Evolutionary conservation across 1,284 basidiomycete species (phyloP).

Genomic region (Leccinum fallax): DNA sequence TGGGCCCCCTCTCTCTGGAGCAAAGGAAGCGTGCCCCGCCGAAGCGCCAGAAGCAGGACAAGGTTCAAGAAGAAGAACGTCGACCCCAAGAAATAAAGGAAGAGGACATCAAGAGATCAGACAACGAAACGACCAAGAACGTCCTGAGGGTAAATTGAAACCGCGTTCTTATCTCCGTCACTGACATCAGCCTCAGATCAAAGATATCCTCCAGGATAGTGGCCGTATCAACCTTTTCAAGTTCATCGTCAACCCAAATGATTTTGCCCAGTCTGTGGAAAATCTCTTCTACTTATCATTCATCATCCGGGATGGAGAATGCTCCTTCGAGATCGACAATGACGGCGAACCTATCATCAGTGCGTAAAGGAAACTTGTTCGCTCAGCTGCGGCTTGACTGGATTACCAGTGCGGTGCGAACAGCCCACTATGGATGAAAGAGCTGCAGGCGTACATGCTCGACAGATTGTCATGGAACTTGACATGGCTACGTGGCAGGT

Average conservation of each 20-base stretch:
- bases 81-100: constrained; percentile 76
- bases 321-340: constrained; percentile 64
- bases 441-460: constrained; percentile 62
- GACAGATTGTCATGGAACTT: constrained; percentile 85
- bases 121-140: constrained; percentile 84
- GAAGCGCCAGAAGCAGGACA: constrained; percentile 73
- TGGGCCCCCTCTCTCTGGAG: constrained; percentile 77
- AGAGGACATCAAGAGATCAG: constrained; percentile 73
- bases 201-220: constrained; percentile 50
- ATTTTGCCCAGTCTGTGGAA: constrained; percentile 91
- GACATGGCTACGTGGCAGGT: constrained; percentile 85
- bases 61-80: constrained; percentile 65
- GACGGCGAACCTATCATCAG: constrained; percentile 77
- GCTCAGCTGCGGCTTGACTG: constrained; percentile 1
- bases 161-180: neutral
- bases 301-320: constrained; percentile 83
- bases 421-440: constrained; percentile 68
- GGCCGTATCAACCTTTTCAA: constrained; percentile 73
- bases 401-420: constrained; percentile 57
- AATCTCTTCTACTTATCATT: constrained; percentile 94
- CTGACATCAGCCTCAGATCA: constrained; percentile 45
- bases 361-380: constrained; percentile 41
- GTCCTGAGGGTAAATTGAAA: constrained; percentile 55
- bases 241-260: constrained; percentile 84
- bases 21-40: constrained; percentile 64